Evolutionary conservation across 352 stramenopile species (phyloP), one percentile per base, ranked within the genome.

Genomic region (Plasmopara muralis): DNA sequence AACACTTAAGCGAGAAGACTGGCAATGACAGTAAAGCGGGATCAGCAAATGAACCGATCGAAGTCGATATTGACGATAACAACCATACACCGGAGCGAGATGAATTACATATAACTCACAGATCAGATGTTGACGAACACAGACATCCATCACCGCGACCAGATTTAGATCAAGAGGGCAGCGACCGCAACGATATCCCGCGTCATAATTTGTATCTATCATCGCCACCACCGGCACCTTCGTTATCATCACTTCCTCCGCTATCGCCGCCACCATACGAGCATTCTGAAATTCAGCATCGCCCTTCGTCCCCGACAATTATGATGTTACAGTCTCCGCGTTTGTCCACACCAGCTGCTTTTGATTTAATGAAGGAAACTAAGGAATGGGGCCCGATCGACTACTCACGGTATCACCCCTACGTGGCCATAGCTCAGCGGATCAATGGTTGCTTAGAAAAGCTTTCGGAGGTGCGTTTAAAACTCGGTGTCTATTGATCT

Each of bases 381-480:
- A 52, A 46, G 42, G 45, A 58, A 10, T 61, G 55, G 40, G 58
- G 49, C 14, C 60, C 68, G 2, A 84, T 93, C n/a, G 78, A 91
- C 34, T 91, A 91, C 41, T 85, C 73, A 10, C 62, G 58, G 12
- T 91, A 87, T 56, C 66, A 74, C 4, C 62, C 76, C 9, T 94
- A 94, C 49, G 74, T 78, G 18, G 46, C 64, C 1, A 66, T 88
- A 35, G 83, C 83, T 18, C 81, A 92, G 40, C 79, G 82, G 25
- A 81, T 94, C 20, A 94, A 94, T 55, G 53, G 53, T 5, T 94
- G 83, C 16, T 69, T 94, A 31, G 83, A 94, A 59, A 68, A 71
- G 42, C 67, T 88, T 20, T 72, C 62, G 28, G 76, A 87, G 70
- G 80, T 91, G 70, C 47, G 76, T 50, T 1, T 35, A 35, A 35